phyloP scores from a whole-genome alignment of 176 grass and related monocot species.

The Cenchrus fungigraminus region DNA sequence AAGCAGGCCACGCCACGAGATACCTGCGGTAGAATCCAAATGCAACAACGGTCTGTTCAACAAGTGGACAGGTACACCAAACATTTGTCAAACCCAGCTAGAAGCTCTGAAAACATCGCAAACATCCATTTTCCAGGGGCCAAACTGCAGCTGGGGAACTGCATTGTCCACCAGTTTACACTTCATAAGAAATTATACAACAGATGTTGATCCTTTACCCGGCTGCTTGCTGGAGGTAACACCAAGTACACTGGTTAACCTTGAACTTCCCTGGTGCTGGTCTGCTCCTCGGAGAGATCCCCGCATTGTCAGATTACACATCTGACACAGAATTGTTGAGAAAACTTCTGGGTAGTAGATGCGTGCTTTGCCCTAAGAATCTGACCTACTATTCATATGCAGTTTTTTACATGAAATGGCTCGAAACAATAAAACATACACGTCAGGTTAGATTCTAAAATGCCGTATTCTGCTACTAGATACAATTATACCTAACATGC shows the following conservation, averaged over 20 bases:
- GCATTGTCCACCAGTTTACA: slow-evolving; percentile 4
- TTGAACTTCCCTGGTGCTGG: not conserved
- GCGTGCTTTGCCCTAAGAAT: not conserved
- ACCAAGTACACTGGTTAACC: not conserved
- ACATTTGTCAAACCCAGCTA: not conserved
- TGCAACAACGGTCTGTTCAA: not conserved
- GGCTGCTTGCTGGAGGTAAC: not conserved
- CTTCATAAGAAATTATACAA: not conserved
- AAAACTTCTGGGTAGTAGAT: not conserved
- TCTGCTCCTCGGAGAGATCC: not conserved
- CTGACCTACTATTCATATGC: not conserved
- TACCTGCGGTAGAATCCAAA: not conserved
- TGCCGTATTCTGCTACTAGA: not conserved
- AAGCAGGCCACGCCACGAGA: not conserved
- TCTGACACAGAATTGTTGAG: not conserved
- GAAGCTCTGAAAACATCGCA: not conserved
- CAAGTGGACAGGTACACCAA: not conserved
- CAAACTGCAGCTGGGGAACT: too few species aligned
- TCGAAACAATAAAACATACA: not conserved
- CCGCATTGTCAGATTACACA: not conserved
- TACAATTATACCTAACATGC: not conserved
- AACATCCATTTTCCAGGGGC: too few species aligned
- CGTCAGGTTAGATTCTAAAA: not conserved
- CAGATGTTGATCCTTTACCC: slow-evolving; percentile 14
- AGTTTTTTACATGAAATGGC: not conserved